These are phyloP conservation scores for Cercospora sp. DNA, from an alignment of 2,329 filamentous ascomycete species.

Conservation along the genomic window DNA sequence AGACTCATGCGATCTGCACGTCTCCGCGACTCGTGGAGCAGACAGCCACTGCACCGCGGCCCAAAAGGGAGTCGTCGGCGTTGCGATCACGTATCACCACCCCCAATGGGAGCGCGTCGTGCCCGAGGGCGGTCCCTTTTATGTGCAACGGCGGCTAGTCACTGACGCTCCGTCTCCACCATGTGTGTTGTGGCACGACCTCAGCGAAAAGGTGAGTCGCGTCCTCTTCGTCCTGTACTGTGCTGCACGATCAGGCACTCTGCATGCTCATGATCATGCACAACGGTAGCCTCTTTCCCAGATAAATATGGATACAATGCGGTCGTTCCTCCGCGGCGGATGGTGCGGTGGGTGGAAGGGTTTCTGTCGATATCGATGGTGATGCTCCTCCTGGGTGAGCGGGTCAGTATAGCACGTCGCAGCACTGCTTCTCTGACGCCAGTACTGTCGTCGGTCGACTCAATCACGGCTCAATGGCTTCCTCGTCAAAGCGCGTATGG, in stretches of 20 bases:
- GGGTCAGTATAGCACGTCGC: background rate
- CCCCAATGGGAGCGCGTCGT: slow-evolving; percentile 1
- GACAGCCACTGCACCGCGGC: slow-evolving; percentile 12
- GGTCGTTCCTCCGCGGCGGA: background rate
- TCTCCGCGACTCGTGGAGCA: slow-evolving; percentile 16
- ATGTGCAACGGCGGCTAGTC: slow-evolving; percentile 16
- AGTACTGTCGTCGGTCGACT: background rate
- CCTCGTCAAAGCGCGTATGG: slow-evolving; percentile 10
- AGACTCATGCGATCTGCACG: slow-evolving; percentile 17
- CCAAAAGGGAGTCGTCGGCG: slow-evolving; percentile 6
- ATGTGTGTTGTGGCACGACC: slow-evolving; percentile 4
- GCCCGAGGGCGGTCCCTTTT: slow-evolving; percentile 5
- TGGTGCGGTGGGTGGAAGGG: background rate
- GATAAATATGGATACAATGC: background rate
- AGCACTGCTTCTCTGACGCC: slow-evolving; percentile 1
- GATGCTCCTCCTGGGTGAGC: background rate
- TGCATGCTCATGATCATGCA: slow-evolving; percentile 14
- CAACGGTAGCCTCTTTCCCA: slow-evolving; percentile 3
- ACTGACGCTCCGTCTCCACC: slow-evolving; percentile 5
- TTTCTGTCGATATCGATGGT: background rate
- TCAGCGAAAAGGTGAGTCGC: background rate
- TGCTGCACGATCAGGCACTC: slow-evolving; percentile 6
- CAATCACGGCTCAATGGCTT: slow-evolving; percentile 2
- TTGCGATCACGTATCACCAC: slow-evolving; percentile 3
- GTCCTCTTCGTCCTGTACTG: background rate